These are phyloP conservation scores for Prosopis cineraria DNA, from an alignment of 306 rosid species.

Conservation along the genomic window DNA sequence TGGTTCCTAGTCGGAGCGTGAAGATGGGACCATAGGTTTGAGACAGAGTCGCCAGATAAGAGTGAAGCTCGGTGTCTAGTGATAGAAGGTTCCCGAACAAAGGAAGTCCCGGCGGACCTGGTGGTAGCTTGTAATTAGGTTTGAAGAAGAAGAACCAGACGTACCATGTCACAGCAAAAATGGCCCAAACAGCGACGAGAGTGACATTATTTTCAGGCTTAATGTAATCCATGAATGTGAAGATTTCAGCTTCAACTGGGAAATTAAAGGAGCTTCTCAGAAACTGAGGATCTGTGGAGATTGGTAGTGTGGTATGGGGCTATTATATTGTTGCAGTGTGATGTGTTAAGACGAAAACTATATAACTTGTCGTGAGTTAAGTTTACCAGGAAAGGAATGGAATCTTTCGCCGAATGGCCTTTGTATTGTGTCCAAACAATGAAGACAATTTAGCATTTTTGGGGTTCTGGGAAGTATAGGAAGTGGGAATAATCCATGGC, in stretches of 20 bases:
- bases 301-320: too few relatives aligned
- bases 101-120: constrained; percentile 70
- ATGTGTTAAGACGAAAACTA: neutral
- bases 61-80: constrained; percentile 72
- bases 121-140: constrained; percentile 45
- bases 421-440: neutral
- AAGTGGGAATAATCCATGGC: neutral
- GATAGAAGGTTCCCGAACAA: constrained; percentile 68
- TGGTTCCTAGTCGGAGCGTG: constrained; percentile 68
- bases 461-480: neutral
- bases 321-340: neutral
- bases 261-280: neutral
- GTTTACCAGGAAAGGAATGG: neutral
- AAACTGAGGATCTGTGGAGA: neutral
- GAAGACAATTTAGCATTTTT: neutral
- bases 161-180: constrained; percentile 14
- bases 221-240: neutral
- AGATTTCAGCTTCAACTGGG: neutral
- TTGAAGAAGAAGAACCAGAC: constrained; percentile 31
- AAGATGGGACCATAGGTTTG: constrained; percentile 57
- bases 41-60: constrained; percentile 58
- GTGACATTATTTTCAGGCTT: neutral
- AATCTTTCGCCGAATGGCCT: neutral
- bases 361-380: neutral
- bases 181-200: constrained; percentile 14